phyloP scores from a whole-genome alignment of 1,284 basidiomycete species.

The Sphaerobolus stellatus region DNA sequence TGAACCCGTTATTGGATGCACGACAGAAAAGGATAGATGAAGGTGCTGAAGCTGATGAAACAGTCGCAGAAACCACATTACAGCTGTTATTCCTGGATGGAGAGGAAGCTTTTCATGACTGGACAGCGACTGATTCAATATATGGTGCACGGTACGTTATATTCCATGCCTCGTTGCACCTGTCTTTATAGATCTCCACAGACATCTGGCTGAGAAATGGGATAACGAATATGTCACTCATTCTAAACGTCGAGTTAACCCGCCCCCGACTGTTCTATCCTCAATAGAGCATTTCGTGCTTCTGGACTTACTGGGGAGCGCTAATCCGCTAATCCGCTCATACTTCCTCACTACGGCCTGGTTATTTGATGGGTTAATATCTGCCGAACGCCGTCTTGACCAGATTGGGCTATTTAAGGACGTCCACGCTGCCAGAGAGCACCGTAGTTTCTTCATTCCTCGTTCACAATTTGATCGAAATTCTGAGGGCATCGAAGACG shows the following conservation, averaged over 20 bases:
- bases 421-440: slow-evolving; percentile 36
- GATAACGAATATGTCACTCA: slow-evolving; percentile 64
- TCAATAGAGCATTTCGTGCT: slow-evolving; percentile 88
- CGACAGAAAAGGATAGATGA: slow-evolving; percentile 58
- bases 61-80: slow-evolving; percentile 78
- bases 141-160: slow-evolving; percentile 82
- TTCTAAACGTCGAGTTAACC: slow-evolving; percentile 51
- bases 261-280: slow-evolving; percentile 56
- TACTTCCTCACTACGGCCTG: slow-evolving; percentile 89
- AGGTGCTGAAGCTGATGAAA: slow-evolving; percentile 68
- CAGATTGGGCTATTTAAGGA: slow-evolving; percentile 51
- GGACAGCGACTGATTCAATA: slow-evolving; percentile 89
- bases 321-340: slow-evolving; percentile 68
- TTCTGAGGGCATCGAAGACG: slow-evolving; percentile 80
- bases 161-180: background rate
- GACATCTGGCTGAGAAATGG: slow-evolving; percentile 88
- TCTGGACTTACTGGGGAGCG: slow-evolving; percentile 83
- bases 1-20: slow-evolving; percentile 68
- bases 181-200: slow-evolving; percentile 32
- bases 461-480: slow-evolving; percentile 42
- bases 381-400: slow-evolving; percentile 62
- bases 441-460: slow-evolving; percentile 64
- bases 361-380: slow-evolving; percentile 77
- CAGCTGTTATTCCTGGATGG: slow-evolving; percentile 98
- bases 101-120: slow-evolving; percentile 92